Evolutionary conservation across 805 yeast genomes (phyloP).

Genomic region (Metschnikowia santaceciliae): DNA sequence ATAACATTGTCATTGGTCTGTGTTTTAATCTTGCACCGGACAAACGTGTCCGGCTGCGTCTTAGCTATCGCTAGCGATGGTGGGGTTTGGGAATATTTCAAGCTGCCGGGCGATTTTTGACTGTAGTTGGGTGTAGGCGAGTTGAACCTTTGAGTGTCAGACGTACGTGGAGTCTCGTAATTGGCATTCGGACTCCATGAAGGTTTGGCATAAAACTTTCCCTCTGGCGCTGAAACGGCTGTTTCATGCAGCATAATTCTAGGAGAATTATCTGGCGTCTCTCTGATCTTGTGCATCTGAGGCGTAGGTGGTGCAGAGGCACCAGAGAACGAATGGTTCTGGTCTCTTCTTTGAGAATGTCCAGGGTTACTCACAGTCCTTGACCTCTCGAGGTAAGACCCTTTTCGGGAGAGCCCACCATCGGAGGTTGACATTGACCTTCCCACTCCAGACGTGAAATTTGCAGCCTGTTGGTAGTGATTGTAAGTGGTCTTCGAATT

Average conservation of each 20-base stretch:
- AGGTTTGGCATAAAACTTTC: background rate
- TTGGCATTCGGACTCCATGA: background rate
- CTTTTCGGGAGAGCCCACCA: constrained; percentile 7
- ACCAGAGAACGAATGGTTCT: background rate
- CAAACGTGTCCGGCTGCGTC: constrained; percentile 2
- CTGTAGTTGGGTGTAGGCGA: background rate
- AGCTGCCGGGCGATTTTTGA: background rate
- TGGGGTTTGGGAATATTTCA: background rate
- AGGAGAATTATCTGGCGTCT: background rate
- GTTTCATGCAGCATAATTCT: background rate
- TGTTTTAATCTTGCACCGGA: constrained; percentile 28
- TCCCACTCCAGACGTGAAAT: constrained; percentile 7
- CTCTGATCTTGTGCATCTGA: background rate
- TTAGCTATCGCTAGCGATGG: background rate
- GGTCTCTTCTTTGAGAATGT: background rate
- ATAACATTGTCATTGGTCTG: constrained; percentile 26
- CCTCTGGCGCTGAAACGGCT: background rate
- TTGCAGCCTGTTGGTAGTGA: constrained; percentile 28
- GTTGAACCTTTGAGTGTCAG: background rate
- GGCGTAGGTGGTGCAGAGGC: constrained; percentile 1
- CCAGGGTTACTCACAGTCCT: constrained; percentile 7
- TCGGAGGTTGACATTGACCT: constrained; percentile 13
- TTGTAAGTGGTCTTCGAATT: constrained; percentile 30
- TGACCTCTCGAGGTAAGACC: constrained; percentile 5
- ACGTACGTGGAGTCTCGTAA: background rate